phyloP scores from a whole-genome alignment of 305 asterid species.

The Fraxinus albicans region DNA sequence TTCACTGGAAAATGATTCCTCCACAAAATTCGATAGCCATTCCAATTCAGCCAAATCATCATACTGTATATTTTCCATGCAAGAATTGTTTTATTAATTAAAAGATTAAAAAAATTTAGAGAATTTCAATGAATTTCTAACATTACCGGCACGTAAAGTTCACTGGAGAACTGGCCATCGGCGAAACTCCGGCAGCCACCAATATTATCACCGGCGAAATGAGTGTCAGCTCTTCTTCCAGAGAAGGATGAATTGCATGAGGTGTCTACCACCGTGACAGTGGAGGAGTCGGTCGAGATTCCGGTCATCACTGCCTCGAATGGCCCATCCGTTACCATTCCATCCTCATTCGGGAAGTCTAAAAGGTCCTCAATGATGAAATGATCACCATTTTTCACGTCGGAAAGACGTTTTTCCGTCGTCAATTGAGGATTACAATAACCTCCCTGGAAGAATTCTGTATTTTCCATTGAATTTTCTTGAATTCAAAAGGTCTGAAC shows the following conservation, averaged over 20 bases:
- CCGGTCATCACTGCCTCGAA: slow-evolving; percentile 24
- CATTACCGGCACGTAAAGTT: slow-evolving; percentile 64
- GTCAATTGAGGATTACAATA: slow-evolving; percentile 40
- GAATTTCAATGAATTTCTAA: slow-evolving; percentile 11
- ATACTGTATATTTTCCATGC: slow-evolving; percentile 37
- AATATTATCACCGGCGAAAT: slow-evolving; percentile 28
- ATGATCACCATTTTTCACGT: slow-evolving; percentile 46
- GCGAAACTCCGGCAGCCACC: slow-evolving; percentile 38
- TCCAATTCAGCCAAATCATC: slow-evolving; percentile 84
- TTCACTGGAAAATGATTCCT: slow-evolving; percentile 71
- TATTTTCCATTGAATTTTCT: slow-evolving; percentile 50
- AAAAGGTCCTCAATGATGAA: slow-evolving; percentile 76
- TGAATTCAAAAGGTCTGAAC: background rate
- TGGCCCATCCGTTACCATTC: slow-evolving; percentile 22
- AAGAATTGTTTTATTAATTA: background rate
- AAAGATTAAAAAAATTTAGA: background rate
- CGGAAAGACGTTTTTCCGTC: slow-evolving; percentile 39
- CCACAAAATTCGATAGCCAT: slow-evolving; percentile 78
- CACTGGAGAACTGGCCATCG: slow-evolving; percentile 54
- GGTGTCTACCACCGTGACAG: slow-evolving; percentile 33
- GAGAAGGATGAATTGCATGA: slow-evolving; percentile 62
- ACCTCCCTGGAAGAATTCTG: slow-evolving; percentile 43
- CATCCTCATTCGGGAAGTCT: slow-evolving; percentile 71
- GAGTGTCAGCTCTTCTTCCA: slow-evolving; percentile 27
- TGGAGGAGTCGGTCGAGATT: slow-evolving; percentile 38